phyloP scores from a whole-genome alignment of 2,329 filamentous ascomycete genomes.

The Tolypocladium ovalisporum region DNA sequence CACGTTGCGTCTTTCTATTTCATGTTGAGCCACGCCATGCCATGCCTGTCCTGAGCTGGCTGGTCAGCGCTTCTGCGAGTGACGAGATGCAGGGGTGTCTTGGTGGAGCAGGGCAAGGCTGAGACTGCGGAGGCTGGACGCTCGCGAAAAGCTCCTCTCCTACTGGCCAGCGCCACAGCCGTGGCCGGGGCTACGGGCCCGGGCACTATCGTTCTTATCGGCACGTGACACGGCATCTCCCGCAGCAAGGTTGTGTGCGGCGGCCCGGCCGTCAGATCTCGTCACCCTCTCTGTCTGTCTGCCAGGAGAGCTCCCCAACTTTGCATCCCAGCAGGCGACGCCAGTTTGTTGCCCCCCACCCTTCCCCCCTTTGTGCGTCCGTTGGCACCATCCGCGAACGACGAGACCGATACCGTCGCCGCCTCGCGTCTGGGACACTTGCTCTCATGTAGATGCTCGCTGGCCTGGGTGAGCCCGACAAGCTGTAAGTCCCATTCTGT shows the following conservation, averaged over 20 bases:
- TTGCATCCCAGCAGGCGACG: constrained; percentile 14
- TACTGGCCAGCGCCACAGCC: constrained; percentile 2
- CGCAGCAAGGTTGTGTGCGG: constrained; percentile 15
- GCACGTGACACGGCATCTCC: constrained; percentile 22
- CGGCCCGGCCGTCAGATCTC: constrained; percentile 16
- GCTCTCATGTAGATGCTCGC: constrained; percentile 25
- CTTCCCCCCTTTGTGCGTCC: background rate
- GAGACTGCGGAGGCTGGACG: background rate
- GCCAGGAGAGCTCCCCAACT: constrained; percentile 23
- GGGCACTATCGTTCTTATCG: constrained; percentile 15
- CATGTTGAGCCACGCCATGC: no score
- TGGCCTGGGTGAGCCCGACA: constrained; percentile 18
- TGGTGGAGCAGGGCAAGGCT: background rate
- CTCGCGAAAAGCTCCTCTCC: background rate
- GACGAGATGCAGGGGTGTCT: background rate
- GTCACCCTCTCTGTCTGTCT: constrained; percentile 15
- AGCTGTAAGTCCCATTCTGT: constrained; percentile 20
- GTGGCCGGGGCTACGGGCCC: background rate
- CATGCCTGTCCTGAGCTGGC: background rate
- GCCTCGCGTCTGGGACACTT: constrained; percentile 2
- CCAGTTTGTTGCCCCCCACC: background rate
- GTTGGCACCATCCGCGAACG: background rate
- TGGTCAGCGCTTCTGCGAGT: background rate
- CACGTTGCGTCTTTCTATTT: no score
- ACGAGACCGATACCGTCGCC: background rate